Evolutionary conservation across 164 flowering plant genomes (phyloP), one percentile per base, ranked within the genome.

Genomic region (Annona cherimola): DNA sequence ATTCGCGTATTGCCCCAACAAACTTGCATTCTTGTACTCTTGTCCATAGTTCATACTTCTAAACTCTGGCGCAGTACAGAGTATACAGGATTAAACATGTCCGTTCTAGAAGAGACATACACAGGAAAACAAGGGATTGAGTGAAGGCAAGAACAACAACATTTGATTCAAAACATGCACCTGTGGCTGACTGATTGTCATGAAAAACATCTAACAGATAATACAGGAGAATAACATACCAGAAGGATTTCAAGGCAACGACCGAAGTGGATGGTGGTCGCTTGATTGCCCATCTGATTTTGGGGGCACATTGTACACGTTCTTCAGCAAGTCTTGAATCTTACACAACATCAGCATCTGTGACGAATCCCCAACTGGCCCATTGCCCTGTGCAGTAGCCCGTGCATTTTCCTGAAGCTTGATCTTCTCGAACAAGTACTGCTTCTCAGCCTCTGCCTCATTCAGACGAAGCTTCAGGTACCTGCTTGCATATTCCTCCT

Each of bases 401-500:
- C 92, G 78, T 1, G 92, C 84, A 74, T 93, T 88, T 80, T 95
- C 99, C 80, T 95, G 95, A 55, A 89, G 86, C 84, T 90, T 93
- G 7, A 95, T 84, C 84, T 89, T 95, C 88, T 95, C 97, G 66
- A 93, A 86, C 43, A 95, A 74, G 79, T 85, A 91, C 80, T 90
- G 94, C 77, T 91, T 95, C 86, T 95, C 99, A 20, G 93, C 96
- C 77, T 95, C 99, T 1, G 99, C 98, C 76, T 95, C 99, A 61
- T 85, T 89, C 78, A 95, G 69, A 4, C 96, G 80, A 39, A 86
- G 97, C 80, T 93, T 90, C 62, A 95, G 82, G 73, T 95, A 95
- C 76, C 90, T 86, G 81, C 90, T 91, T 20, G 95, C 90, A 81
- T 90, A 93, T 50, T 95, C 98, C 68, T 94, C 99, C 78, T 93